phyloP scores from a whole-genome alignment of 306 rosid genomes.

The Medicago ruthenica region DNA sequence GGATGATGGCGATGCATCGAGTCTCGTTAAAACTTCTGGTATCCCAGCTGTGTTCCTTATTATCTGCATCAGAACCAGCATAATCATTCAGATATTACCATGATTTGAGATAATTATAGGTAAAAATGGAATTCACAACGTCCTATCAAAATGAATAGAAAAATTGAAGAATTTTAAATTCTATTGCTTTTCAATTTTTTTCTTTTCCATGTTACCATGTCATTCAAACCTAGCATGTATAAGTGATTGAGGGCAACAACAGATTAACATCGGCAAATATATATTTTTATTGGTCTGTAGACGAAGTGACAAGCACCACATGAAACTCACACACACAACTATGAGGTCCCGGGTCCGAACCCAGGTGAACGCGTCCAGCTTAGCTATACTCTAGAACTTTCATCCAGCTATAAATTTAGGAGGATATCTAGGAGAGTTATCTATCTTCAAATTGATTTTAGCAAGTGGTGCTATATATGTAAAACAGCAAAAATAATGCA shows the following conservation, averaged over 20 bases:
- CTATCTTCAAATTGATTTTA: background rate
- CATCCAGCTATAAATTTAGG: background rate
- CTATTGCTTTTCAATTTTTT: background rate
- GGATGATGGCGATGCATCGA: slow-evolving; percentile 61
- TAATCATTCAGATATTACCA: slow-evolving; percentile 35
- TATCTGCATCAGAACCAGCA: slow-evolving; percentile 64
- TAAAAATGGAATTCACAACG: slow-evolving; percentile 1
- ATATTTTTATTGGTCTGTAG: no score
- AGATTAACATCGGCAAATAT: background rate
- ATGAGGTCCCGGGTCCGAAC: no score
- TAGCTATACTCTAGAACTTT: slow-evolving; percentile 1
- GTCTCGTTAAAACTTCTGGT: slow-evolving; percentile 94
- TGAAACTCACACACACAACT: no score
- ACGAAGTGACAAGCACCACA: no score
- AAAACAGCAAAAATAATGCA: slow-evolving; percentile 23
- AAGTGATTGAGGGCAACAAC: background rate
- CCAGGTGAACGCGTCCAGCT: no score
- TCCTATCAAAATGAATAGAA: background rate
- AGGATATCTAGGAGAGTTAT: slow-evolving; percentile 7
- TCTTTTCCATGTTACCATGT: slow-evolving; percentile 1
- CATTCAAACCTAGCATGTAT: no score
- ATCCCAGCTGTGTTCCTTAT: slow-evolving; percentile 82
- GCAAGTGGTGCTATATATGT: slow-evolving; percentile 2
- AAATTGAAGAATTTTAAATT: slow-evolving; percentile 8
- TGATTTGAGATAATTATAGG: background rate